A percentile compares a stretch with the other conserved stretches of the same genome.
Conservation (phyloP, 768 basidiomycete species). For the Termitomyces eurrhizus region DNA sequence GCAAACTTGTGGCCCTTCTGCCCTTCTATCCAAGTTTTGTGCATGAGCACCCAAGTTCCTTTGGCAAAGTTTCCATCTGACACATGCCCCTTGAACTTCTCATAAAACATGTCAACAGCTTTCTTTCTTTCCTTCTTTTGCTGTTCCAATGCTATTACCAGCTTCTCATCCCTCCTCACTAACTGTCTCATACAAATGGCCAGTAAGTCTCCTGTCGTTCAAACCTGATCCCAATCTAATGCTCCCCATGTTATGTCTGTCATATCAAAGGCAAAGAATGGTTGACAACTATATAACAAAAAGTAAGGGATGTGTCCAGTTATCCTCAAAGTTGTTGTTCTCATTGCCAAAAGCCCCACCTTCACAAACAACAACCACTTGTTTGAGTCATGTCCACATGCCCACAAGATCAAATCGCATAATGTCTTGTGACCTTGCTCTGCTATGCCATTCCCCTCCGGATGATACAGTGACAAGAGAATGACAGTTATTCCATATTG, state of each 20-base stretch:
- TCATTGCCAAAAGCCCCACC: background rate
- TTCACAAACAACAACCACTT: background rate
- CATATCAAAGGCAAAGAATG: background rate
- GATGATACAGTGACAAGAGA: too few species aligned
- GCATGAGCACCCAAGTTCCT: background rate
- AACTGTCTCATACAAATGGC: background rate
- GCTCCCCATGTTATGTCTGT: background rate
- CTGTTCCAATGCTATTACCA: background rate
- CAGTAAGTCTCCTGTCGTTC: background rate
- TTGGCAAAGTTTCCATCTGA: accelerated
- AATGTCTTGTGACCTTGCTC: too few species aligned
- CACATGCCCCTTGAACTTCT: background rate
- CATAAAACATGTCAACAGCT: background rate
- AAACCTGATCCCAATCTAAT: background rate
- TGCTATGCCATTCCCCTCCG: too few species aligned
- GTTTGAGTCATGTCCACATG: background rate
- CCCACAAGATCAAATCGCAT: too few species aligned
- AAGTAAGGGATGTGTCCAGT: background rate
- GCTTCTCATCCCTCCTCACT: background rate
- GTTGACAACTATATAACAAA: background rate
- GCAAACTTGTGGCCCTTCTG: too few species aligned
- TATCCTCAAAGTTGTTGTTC: background rate
- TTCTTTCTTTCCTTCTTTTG: background rate
- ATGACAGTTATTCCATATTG: too few species aligned
- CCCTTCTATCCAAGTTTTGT: background rate